Evolutionary conservation across 257 asterid species (phyloP), one percentile per base, ranked within the genome.

Genomic region (Mitragyna speciosa): DNA sequence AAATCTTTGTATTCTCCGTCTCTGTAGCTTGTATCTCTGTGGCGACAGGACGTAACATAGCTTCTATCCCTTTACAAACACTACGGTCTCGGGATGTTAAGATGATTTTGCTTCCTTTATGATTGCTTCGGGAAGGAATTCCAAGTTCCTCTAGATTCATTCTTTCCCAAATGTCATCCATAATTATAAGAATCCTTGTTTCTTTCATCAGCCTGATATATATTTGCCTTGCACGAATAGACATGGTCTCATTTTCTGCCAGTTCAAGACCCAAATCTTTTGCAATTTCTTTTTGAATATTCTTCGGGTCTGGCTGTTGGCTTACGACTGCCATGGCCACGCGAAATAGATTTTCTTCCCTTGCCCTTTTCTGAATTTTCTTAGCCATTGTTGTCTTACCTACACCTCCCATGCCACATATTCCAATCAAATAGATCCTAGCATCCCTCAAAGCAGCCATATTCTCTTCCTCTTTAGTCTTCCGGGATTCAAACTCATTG

Each of bases 391-490:
- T 79, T 5, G 83, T 83, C 65, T 78, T 82, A 8, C 82, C 82
- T 2, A 82, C 82, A 16, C 85, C 85, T 33, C 82, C 85, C 85
- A 83, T 79, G 19, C 86, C 86, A 70, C 86, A 83, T 47, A 83
- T 69, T 51, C 86, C 83, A 33, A 83, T 64, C 45, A 70, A 12
- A 36, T 56, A 19, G 12, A 64, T 24, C 12, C 49, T 43, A 31
- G 43, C 56, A 69, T 79, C 76, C 56, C 36, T 41, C 9, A 83
- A 47, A 41, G 83, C 78, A 20, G n/a, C 26, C 54, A 83, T 69
- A 10, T 75, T 48, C 24, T 76, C 11, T 8, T 70, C 41, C 58
- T 79, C 78, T 7, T 28, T 49, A 22, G 31, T 19, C 69, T 83
- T 83, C 47, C 83, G 61, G 0, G 81, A 83, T 66, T 69, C 41